A percentile compares a stretch with the other conserved stretches of the same genome.
These are phyloP conservation scores for Emergomyces africanus DNA, from an alignment of 2,329 filamentous ascomycete species.

Conservation along the genomic window DNA sequence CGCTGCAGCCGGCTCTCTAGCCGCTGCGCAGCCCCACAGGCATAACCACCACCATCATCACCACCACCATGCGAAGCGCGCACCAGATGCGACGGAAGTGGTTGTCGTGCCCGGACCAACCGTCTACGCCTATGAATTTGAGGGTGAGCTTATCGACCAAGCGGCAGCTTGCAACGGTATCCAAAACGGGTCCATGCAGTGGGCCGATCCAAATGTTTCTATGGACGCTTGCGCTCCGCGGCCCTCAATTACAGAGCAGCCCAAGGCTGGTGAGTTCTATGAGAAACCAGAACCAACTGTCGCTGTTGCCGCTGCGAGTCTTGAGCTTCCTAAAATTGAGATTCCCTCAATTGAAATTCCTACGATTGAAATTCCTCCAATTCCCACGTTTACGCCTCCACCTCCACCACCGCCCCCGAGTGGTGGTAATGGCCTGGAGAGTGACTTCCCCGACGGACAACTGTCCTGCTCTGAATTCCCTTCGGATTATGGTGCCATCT, in stretches of 20 bases:
- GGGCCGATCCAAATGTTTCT: conserved; percentile 50
- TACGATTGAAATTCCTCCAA: conserved; percentile 10
- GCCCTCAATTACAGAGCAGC: not conserved
- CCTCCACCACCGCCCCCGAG: conserved; percentile 11
- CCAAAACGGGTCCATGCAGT: conserved; percentile 51
- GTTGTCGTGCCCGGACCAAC: conserved; percentile 49
- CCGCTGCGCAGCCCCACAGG: conserved; percentile 28
- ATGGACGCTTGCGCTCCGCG: conserved; percentile 36
- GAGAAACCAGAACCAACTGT: conserved; percentile 12
- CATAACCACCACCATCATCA: conserved; percentile 25
- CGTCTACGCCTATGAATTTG: conserved; percentile 58
- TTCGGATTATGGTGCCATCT: conserved; percentile 63
- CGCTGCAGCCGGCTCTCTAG: conserved; percentile 31
- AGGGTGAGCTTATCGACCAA: conserved; percentile 48
- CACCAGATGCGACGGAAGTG: conserved; percentile 31
- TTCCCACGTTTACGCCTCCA: conserved; percentile 13
- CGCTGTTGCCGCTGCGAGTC: conserved; percentile 11
- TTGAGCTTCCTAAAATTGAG: conserved; percentile 5
- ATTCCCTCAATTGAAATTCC: conserved; percentile 11
- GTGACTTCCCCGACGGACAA: conserved; percentile 62
- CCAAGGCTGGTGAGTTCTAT: conserved; percentile 9
- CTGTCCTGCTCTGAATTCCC: conserved; percentile 64
- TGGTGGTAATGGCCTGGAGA: conserved; percentile 43
- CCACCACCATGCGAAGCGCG: conserved; percentile 27
- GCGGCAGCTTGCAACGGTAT: conserved; percentile 60